Evolutionary conservation across 192 early-diverging fungal genomes (phyloP).

Genomic region (Haplosporangium gracile): DNA sequence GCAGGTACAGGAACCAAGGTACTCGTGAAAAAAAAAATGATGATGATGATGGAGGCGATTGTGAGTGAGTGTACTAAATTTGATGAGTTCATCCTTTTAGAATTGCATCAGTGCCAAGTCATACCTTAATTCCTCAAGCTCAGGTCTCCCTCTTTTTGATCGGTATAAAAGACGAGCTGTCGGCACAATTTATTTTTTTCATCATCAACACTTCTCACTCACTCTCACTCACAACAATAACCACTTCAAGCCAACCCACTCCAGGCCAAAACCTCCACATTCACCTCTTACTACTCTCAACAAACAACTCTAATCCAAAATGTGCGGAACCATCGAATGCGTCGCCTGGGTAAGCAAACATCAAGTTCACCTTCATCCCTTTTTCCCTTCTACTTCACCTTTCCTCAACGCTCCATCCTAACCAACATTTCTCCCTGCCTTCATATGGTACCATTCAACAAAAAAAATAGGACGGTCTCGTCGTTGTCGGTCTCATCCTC

Average conservation of each 20-base stretch:
- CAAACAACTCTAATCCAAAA: conserved; percentile 6
- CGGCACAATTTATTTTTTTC: neutral
- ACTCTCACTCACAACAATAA: neutral
- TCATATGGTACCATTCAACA: neutral
- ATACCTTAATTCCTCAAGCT: neutral
- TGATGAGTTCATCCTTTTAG: neutral
- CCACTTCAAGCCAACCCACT: neutral
- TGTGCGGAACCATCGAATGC: conserved; percentile 37
- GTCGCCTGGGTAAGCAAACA: conserved; percentile 34
- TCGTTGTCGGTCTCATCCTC: conserved; percentile 41
- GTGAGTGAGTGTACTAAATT: neutral
- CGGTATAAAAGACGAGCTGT: neutral
- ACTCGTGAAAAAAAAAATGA: neutral
- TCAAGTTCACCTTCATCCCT: neutral
- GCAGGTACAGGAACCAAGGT: neutral
- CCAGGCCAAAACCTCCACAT: neutral
- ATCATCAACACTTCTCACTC: neutral
- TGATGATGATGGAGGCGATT: neutral
- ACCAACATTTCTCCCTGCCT: neutral
- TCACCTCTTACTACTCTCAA: neutral
- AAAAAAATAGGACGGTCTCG: conserved; percentile 31
- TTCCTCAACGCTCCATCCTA: neutral
- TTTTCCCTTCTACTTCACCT: neutral
- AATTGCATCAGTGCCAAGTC: conserved; percentile 1
- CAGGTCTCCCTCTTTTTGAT: neutral